Evolutionary conservation across 1,284 basidiomycete species (phyloP).

Genomic region (Ustilago curta): DNA sequence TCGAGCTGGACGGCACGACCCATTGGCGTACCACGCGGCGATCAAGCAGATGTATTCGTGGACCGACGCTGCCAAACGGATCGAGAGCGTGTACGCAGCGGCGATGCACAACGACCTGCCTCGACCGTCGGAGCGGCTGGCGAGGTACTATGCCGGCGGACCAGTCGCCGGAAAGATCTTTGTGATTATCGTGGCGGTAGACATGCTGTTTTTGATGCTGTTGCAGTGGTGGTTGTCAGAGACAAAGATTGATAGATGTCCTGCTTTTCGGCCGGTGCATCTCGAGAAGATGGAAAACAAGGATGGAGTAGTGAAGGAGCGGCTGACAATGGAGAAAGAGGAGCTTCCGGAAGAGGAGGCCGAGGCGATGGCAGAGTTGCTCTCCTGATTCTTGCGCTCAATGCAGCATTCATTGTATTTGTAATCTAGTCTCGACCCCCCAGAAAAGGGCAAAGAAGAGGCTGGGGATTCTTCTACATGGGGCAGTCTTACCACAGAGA

Average conservation of each 20-base stretch:
- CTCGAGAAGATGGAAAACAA: not conserved
- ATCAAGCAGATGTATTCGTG: slow-evolving; percentile 89
- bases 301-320: no score
- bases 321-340: no score
- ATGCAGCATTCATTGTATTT: not conserved
- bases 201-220: slow-evolving; percentile 81
- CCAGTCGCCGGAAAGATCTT: slow-evolving; percentile 82
- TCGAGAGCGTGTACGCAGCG: slow-evolving; percentile 83
- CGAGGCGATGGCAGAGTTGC: slow-evolving; percentile 10
- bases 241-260: slow-evolving; percentile 27
- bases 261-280: slow-evolving; percentile 15
- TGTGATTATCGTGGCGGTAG: slow-evolving; percentile 81
- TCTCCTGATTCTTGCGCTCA: not conserved
- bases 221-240: slow-evolving; percentile 72
- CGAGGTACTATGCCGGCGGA: slow-evolving; percentile 76
- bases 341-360: slow-evolving; percentile 15
- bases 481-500: no score
- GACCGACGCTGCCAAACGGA: slow-evolving; percentile 81
- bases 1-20: slow-evolving; percentile 79
- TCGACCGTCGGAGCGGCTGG: slow-evolving; percentile 44
- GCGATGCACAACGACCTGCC: slow-evolving; percentile 73
- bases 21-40: slow-evolving; percentile 80
- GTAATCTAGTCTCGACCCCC: not conserved
- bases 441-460: no score
- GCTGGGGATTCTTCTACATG: no score